phyloP scores from a whole-genome alignment of 371 early-diverging fungal genomes.

The Apophysomyces elegans region DNA sequence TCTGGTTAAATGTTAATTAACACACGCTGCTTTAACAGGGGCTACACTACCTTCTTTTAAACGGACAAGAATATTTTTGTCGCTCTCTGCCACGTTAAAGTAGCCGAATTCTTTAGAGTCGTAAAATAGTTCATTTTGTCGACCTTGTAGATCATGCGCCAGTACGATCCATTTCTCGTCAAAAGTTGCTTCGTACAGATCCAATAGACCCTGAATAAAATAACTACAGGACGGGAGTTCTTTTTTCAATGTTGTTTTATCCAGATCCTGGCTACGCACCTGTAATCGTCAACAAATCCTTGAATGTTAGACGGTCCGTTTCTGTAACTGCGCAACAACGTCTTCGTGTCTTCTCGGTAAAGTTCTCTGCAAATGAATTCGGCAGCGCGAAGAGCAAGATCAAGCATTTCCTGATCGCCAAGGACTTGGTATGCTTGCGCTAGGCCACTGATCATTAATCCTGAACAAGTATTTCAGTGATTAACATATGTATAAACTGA shows the following conservation, averaged over 20 bases:
- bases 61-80: conserved; percentile 54
- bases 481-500: neutral
- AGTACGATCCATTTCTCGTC: conserved; percentile 62
- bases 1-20: conserved; percentile 31
- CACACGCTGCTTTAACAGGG: neutral
- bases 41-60: conserved; percentile 60
- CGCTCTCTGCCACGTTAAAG: conserved; percentile 50
- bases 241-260: neutral
- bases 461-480: conserved; percentile 15
- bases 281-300: conserved; percentile 70
- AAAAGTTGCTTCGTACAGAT: conserved; percentile 60
- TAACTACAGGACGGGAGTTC: conserved; percentile 19
- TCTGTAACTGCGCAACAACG: conserved; percentile 52
- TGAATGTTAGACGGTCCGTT: conserved; percentile 53
- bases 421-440: conserved; percentile 52
- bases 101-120: conserved; percentile 59
- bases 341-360: conserved; percentile 36
- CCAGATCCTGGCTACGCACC: conserved; percentile 22
- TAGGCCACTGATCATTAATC: conserved; percentile 63
- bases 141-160: conserved; percentile 60
- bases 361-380: conserved; percentile 52
- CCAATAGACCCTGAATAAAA: conserved; percentile 56
- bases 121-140: conserved; percentile 62
- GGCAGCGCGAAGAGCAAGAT: conserved; percentile 53
- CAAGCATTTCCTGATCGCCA: conserved; percentile 30